Conservation (phyloP, 1,284 basidiomycete species). For the Xerocomus nothofagi region DNA sequence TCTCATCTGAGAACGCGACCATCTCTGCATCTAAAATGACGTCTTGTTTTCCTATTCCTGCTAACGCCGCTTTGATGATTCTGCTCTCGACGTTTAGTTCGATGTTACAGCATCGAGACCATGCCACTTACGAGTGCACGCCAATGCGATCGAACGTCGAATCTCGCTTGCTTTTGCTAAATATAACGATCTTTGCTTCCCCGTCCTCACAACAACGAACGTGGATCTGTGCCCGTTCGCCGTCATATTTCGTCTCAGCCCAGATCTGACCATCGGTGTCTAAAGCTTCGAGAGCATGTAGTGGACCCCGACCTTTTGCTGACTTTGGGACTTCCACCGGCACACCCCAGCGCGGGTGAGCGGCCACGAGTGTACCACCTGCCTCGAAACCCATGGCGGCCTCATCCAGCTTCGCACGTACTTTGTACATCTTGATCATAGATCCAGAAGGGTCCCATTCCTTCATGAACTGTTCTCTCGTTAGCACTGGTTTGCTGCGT, state of each 20-base stretch:
- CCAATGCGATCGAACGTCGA: slow-evolving; percentile 72
- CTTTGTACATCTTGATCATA: slow-evolving; percentile 57
- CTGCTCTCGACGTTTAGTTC: slow-evolving; percentile 33
- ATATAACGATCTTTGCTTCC: slow-evolving; percentile 63
- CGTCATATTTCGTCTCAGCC: slow-evolving; percentile 91
- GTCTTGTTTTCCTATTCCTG: slow-evolving; percentile 40
- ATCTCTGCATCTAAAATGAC: slow-evolving; percentile 87
- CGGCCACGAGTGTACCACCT: slow-evolving; percentile 22
- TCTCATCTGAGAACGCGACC: slow-evolving; percentile 70
- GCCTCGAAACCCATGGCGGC: slow-evolving; percentile 55
- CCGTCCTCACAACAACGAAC: slow-evolving; percentile 48
- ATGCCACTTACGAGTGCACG: slow-evolving; percentile 57
- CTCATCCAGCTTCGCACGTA: slow-evolving; percentile 57
- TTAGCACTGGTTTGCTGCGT: slow-evolving; percentile 54
- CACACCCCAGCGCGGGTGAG: slow-evolving; percentile 42
- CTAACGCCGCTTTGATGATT: slow-evolving; percentile 63
- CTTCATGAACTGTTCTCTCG: slow-evolving; percentile 63
- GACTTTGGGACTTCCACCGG: slow-evolving; percentile 78
- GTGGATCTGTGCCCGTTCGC: slow-evolving; percentile 88
- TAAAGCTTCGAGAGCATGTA: slow-evolving; percentile 56
- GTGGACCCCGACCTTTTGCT: slow-evolving; percentile 61
- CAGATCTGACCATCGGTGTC: slow-evolving; percentile 51
- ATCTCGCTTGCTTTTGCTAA: slow-evolving; percentile 82
- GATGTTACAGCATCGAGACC: not conserved
- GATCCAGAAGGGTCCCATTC: slow-evolving; percentile 63